Evolutionary conservation across 75 land plant species (phyloP), one percentile per base, ranked within the genome.

Genomic region (Picea glauca): DNA sequence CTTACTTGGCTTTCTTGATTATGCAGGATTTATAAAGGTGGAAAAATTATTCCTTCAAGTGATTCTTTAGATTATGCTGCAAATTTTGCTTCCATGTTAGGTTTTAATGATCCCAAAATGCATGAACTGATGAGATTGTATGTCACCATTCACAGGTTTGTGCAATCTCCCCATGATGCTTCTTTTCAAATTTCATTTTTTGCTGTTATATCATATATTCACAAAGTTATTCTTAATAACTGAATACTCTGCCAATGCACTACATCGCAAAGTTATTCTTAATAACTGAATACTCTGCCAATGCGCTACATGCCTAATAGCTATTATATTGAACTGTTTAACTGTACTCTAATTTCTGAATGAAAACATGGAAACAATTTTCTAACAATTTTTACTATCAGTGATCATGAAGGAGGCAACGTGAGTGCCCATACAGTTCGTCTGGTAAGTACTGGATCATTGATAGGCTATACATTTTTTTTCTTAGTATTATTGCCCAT

Each of bases 321-420:
- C 18, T 2, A 17, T 70, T n/a, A 18, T 20, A 12, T 43, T 70
- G 20, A 9, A 35, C 26, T 43, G 9, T n/a, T 70, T 40, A 9
- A 35, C 26, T 21, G 11, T n/a, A 15, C n/a, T 43, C 43, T 5
- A 38, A 1, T 35, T 35, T 20, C 7, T 67, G 18, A 38, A n/a
- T 70, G 54, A 62, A 59, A 38, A 40, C 38, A 46, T 5, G 77
- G 35, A 31, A 21, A 30, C 62, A 62, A 20, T 2, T 43, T 64
- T 64, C 20, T 63, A 30, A 57, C 6, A 32, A 72, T 40, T 62
- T 31, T 76, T 3, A 80, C 20, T 84, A 80, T 83, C 92, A 96
- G 99, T 91, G 99, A 97, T 81, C 99, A 97, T 80, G 99, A 97
- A 85, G 99, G 99, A 82, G 99, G 99, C 30, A 97, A 97, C 84